These are phyloP conservation scores for Chrysanthemum lavandulifolium DNA, from an alignment of 129 eudicot species.

Conservation along the genomic window DNA sequence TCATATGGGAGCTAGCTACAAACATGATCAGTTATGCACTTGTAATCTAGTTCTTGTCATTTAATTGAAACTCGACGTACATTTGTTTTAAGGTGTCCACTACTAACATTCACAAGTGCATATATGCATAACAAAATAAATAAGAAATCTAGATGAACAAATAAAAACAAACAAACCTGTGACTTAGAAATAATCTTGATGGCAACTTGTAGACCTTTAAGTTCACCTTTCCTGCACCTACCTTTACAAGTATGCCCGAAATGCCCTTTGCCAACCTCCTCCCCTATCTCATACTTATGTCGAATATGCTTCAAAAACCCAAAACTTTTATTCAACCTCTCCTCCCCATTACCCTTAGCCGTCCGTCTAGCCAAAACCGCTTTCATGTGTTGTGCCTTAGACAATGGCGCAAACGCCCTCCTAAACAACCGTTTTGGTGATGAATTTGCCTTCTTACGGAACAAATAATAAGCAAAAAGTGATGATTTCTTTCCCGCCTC, in stretches of 20 bases:
- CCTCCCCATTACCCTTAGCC: conserved; percentile 31
- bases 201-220: conserved; percentile 37
- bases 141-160: no score
- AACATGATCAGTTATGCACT: no score
- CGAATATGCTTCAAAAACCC: conserved; percentile 41
- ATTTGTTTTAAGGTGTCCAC: no score
- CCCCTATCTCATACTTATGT: conserved; percentile 38
- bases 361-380: conserved; percentile 35
- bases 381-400: conserved; percentile 37
- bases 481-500: conserved; percentile 18
- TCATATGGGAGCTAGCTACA: no score
- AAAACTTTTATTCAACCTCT: conserved; percentile 31
- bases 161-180: conserved; percentile 17
- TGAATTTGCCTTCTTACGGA: conserved; percentile 3
- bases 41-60: no score
- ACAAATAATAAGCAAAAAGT: conserved; percentile 16
- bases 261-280: conserved; percentile 44
- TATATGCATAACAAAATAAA: no score
- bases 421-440: conserved; percentile 21
- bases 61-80: no score
- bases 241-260: conserved; percentile 36
- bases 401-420: conserved; percentile 32
- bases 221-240: conserved; percentile 30
- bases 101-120: no score
- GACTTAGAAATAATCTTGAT: conserved; percentile 36